Evolutionary conservation across 768 basidiomycete species (phyloP).

Genomic region (Terana coerulea): DNA sequence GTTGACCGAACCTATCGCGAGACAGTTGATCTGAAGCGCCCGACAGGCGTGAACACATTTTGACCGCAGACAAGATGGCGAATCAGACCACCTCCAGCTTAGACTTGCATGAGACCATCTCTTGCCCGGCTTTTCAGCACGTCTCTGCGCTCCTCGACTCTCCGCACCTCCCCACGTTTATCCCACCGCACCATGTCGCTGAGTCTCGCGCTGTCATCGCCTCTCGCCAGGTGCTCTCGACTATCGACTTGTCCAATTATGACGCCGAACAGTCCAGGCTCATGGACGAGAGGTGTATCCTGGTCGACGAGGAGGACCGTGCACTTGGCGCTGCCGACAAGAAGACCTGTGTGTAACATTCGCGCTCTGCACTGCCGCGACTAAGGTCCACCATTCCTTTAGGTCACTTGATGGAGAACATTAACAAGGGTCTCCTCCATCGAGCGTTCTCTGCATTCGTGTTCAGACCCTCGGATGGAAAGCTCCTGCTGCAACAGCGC

Average conservation of each 20-base stretch:
- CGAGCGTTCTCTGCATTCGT: conserved; percentile 98
- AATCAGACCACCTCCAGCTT: conserved; percentile 8
- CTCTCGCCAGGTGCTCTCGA: conserved; percentile 61
- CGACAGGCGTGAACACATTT: neutral
- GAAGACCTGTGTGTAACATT: conserved; percentile 77
- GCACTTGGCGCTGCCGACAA: conserved; percentile 88
- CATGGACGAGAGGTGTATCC: conserved; percentile 95
- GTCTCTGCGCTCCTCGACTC: conserved; percentile 8
- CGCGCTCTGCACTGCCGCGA: neutral
- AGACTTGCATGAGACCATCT: conserved; percentile 13
- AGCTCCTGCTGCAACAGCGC: conserved; percentile 89
- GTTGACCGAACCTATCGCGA: no score
- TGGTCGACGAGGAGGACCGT: conserved; percentile 84
- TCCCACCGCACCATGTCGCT: conserved; percentile 26
- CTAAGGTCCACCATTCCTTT: neutral
- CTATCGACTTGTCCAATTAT: conserved; percentile 77
- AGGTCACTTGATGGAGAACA: conserved; percentile 99
- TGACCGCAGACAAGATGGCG: neutral
- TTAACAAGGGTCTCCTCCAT: conserved; percentile 89
- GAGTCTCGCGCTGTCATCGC: conserved; percentile 61
- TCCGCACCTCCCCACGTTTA: neutral
- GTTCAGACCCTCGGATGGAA: conserved; percentile 92
- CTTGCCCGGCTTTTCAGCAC: conserved; percentile 6
- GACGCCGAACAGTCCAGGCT: conserved; percentile 90
- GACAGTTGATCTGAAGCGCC: conserved; percentile 4